Evolutionary conservation across 148 eudicot species (phyloP), one percentile per base, ranked within the genome.

Genomic region (Heliosperma pusillum): DNA sequence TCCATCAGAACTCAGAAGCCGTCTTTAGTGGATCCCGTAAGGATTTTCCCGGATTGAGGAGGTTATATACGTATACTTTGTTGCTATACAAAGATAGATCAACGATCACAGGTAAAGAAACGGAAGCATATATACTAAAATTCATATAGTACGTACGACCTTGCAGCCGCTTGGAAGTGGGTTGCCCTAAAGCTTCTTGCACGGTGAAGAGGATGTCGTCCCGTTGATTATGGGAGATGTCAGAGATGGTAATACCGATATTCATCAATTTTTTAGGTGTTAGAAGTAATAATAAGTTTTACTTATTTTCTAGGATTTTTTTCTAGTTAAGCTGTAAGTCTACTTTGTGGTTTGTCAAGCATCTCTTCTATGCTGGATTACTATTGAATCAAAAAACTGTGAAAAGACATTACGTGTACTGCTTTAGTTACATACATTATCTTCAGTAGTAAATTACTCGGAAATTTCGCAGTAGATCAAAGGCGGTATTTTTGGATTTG

Each of bases 241-340:
- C 76, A 52, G 61, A 76, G 83, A 45, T 68, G 76, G 63, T 17
- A 22, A 77, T 73, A 58, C 58, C 2, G 57, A 73, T 12, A 76
- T 76, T 72, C 61, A 45, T 71, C 33, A 26, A 72, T 42, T 60
- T 60, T 67, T 59, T 26, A 26, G 61, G 20, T 25, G 2, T 21
- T 72, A 47, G 69, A 56, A 61, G 60, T 26, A 80, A 75, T 26
- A 80, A 75, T 56, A 80, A 71, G 27, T 30, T 76, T 52, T 55
- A 3, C 6, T 67, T 68, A 15, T 40, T 77, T 76, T 47, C 62
- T 77, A 77, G 68, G 80, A 58, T 58, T 25, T 62, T 62, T 53
- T 77, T 25, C 22, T 30, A 17, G 52, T 77, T 50, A 40, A 70
- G 52, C 33, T 70, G 45, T 36, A 36, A 2, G 42, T 36, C 42